Conservation (phyloP, 2,329 filamentous ascomycete species). For the Pyricularia sp. region DNA sequence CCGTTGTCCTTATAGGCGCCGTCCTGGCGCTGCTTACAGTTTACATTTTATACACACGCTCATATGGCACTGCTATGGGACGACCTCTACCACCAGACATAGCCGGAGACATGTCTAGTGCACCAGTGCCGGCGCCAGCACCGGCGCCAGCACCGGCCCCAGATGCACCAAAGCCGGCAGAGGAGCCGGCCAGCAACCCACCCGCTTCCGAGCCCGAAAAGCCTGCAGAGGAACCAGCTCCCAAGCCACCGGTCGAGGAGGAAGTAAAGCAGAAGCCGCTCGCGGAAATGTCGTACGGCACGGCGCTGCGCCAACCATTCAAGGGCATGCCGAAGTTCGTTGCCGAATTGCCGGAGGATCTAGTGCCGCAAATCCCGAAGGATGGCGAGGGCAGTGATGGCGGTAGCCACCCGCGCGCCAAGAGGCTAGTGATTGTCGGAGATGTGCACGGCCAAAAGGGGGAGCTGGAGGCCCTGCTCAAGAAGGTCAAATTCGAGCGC, state of each 20-base stretch:
- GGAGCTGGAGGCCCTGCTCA: conserved; percentile 56
- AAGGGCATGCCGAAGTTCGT: conserved; percentile 17
- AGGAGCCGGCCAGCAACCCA: background rate
- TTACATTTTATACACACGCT: conserved; percentile 23
- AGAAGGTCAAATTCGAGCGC: conserved; percentile 52
- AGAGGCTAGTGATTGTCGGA: conserved; percentile 70
- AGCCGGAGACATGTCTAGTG: background rate
- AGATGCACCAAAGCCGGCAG: background rate
- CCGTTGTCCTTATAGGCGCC: conserved; percentile 19
- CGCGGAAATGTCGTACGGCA: conserved; percentile 30
- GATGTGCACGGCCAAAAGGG: conserved; percentile 85
- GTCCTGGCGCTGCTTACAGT: conserved; percentile 24
- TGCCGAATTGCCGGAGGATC: conserved; percentile 19
- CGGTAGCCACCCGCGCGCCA: conserved; percentile 15
- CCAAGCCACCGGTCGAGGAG: background rate
- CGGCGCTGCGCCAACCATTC: conserved; percentile 27
- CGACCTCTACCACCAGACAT: background rate
- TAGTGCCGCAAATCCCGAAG: conserved; percentile 13
- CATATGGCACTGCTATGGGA: background rate
- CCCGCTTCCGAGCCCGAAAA: background rate
- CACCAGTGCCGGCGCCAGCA: background rate
- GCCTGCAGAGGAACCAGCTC: background rate
- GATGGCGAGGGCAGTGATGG: conserved; percentile 18
- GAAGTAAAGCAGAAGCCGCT: background rate
- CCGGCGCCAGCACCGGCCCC: background rate